Evolutionary conservation across 345 rosid species (phyloP).

Genomic region (Boechera stricta): DNA sequence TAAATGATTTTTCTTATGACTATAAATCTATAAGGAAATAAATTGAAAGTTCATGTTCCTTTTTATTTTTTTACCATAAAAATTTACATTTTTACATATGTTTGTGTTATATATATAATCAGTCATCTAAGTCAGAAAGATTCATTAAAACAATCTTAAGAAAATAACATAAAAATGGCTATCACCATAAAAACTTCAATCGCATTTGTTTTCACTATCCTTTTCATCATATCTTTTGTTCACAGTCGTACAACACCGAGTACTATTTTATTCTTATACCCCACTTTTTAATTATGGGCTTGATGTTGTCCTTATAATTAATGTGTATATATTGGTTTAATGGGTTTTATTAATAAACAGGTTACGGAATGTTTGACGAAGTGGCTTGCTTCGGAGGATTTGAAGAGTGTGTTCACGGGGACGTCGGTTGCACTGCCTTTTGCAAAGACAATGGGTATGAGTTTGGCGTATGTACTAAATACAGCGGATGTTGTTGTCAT

Average conservation of each 20-base stretch:
- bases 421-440: no score
- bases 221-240: constrained; percentile 18
- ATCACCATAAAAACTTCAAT: constrained; percentile 9
- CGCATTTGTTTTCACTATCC: background rate
- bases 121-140: background rate
- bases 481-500: no score
- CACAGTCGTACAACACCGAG: background rate
- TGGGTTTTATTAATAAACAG: no score
- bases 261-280: background rate
- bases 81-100: no score
- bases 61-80: no score
- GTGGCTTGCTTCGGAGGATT: no score
- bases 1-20: no score
- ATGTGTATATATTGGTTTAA: background rate
- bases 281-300: background rate
- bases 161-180: background rate
- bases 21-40: no score
- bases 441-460: no score
- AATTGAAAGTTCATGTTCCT: background rate
- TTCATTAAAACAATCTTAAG: background rate
- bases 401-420: no score
- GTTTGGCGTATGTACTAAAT: no score
- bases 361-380: no score
- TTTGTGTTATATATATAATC: background rate
- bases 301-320: background rate